Evolutionary conservation across 805 yeast genomes (phyloP), one percentile per base, ranked within the genome.

Genomic region (Kodamaea restingae): DNA sequence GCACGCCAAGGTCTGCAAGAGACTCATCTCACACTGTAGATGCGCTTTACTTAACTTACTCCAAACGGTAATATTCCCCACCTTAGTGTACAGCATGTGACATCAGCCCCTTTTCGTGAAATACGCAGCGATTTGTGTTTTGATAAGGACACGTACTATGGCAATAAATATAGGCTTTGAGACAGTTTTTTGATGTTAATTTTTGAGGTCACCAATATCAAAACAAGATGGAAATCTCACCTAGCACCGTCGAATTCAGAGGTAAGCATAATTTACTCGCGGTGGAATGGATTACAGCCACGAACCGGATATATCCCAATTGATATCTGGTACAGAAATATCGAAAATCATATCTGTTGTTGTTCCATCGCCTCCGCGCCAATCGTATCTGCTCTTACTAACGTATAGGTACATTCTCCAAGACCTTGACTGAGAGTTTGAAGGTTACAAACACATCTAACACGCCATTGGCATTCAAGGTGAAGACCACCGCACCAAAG

Each of bases 401-500:
- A 44, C 47, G 14, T 18, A 11, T 49, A 83, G 95, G 90, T 44
- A 88, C 95, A 32, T 80, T 87, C 59, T 76, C 84, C 49, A 73
- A 76, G 51, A 80, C 84, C 49, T 75, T 82, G 31, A 82, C 93
- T 12, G 83, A 81, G 57, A 65, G 70, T 41, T 69, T 81, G 52
- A 60, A 66, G 32, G 71, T 81, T 47, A 59, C 72, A 62, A 81
- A 80, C 51, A 68, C 82, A 29, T 61, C 76, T 11, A 70, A 71
- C 39, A 67, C 79, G 22, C 71, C 81, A 32, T 65, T 78, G 53
- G 96, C 96, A 21, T 93, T 88, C 74, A 93, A 93, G 70, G 97
- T 93, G 57, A 93, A 91, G 69, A 91, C 98, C 33, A 93, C 98
- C 5, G 97, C 98, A 7, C 98, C 98, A 45, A 90, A 87, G 63